These are phyloP conservation scores for Neofusicoccum laricinum DNA, from an alignment of 2,329 filamentous ascomycete genomes.

Conservation along the genomic window DNA sequence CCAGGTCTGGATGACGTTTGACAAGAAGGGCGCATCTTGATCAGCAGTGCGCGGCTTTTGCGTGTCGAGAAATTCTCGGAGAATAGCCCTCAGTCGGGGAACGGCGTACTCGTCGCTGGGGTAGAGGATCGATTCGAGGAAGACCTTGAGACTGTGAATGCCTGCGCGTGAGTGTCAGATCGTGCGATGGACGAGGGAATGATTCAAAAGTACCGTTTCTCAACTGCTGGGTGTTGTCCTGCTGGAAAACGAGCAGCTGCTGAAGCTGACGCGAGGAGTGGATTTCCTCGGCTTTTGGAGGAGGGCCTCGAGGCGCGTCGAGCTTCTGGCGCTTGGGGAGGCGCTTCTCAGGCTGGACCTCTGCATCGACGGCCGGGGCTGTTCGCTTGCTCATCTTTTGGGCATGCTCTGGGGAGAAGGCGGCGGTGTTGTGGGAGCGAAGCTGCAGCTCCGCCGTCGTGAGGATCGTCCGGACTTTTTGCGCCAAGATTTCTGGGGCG, in stretches of 20 bases:
- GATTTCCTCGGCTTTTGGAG: slow-evolving; percentile 28
- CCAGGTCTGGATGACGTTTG: slow-evolving; percentile 86
- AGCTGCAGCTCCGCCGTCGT: neutral
- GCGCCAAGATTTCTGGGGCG: neutral
- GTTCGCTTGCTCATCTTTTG: slow-evolving; percentile 29
- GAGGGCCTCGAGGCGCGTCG: slow-evolving; percentile 18
- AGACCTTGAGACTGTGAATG: slow-evolving; percentile 66
- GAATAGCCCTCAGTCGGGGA: slow-evolving; percentile 53
- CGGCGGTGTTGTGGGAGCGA: neutral
- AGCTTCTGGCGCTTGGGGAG: slow-evolving; percentile 32
- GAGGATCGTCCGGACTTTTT: slow-evolving; percentile 13
- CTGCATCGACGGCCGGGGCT: slow-evolving; percentile 17
- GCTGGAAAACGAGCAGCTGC: slow-evolving; percentile 35
- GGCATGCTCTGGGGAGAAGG: neutral
- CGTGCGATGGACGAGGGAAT: neutral
- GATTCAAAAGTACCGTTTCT: slow-evolving; percentile 27
- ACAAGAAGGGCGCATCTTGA: slow-evolving; percentile 63
- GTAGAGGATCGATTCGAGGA: slow-evolving; percentile 64
- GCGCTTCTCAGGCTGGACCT: slow-evolving; percentile 17
- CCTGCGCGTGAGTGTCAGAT: slow-evolving; percentile 41
- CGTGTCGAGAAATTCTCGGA: slow-evolving; percentile 66
- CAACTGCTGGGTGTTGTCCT: slow-evolving; percentile 29
- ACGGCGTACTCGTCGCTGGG: slow-evolving; percentile 50
- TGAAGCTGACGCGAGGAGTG: slow-evolving; percentile 34
- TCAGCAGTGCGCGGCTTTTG: slow-evolving; percentile 50